These are phyloP conservation scores for Starmerella vaccinii DNA, from an alignment of 805 yeast genomes.

Conservation along the genomic window DNA sequence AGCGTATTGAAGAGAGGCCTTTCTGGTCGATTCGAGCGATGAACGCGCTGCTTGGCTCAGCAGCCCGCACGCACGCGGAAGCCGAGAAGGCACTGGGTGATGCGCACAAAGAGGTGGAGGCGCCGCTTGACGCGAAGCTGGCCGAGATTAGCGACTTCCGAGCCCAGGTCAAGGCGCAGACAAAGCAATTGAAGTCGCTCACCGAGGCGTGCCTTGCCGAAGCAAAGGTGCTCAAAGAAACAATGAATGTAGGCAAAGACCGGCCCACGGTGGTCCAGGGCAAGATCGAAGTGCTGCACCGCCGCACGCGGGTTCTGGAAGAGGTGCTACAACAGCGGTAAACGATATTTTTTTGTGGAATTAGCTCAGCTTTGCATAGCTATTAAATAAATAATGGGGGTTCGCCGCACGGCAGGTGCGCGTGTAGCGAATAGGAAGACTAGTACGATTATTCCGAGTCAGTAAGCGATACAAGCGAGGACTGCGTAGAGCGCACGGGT, in stretches of 20 bases:
- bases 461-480: slow-evolving; percentile 24
- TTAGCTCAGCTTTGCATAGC: neutral
- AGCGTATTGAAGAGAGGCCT: too few species aligned
- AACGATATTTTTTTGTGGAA: neutral
- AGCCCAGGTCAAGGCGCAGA: slow-evolving; percentile 14
- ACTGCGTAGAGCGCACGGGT: slow-evolving; percentile 23
- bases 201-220: slow-evolving; percentile 5
- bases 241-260: neutral
- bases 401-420: neutral
- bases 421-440: too few species aligned
- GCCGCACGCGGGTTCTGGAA: slow-evolving; percentile 57
- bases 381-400: slow-evolving; percentile 3
- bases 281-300: slow-evolving; percentile 59
- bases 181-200: slow-evolving; percentile 12
- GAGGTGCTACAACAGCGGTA: neutral
- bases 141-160: slow-evolving; percentile 23
- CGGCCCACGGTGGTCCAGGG: slow-evolving; percentile 12
- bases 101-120: slow-evolving; percentile 15
- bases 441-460: slow-evolving; percentile 22
- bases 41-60: slow-evolving; percentile 15
- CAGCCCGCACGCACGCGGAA: slow-evolving; percentile 11
- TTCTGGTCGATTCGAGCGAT: too few species aligned
- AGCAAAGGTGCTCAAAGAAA: slow-evolving; percentile 2
- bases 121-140: slow-evolving; percentile 25
- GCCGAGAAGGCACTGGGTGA: slow-evolving; percentile 11